phyloP scores from a whole-genome alignment of 108 stramenopile genomes.

The Conticribra weissflogii region DNA sequence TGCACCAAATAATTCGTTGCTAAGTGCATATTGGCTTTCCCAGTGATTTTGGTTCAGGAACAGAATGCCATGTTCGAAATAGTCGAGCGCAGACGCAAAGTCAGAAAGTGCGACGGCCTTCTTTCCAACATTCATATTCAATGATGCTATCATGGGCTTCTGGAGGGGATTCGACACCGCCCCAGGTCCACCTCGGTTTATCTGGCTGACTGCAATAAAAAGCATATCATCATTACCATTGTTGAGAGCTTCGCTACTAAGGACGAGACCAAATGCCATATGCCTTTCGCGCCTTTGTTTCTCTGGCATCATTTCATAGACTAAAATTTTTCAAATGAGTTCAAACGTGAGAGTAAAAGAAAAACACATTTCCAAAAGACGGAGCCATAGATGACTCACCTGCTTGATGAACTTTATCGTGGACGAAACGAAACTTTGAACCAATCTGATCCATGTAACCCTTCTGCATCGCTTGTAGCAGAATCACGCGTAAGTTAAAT shows the following conservation, averaged over 20 bases:
- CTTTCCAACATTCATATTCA: conserved; percentile 37
- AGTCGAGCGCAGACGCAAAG: conserved; percentile 6
- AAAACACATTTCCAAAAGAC: neutral
- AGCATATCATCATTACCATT: conserved; percentile 23
- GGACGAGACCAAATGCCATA: conserved; percentile 24
- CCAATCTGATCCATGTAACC: conserved; percentile 7
- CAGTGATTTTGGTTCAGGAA: conserved; percentile 27
- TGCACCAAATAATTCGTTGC: no score
- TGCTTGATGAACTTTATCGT: conserved; percentile 45
- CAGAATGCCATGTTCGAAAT: conserved; percentile 34
- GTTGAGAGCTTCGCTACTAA: conserved; percentile 8
- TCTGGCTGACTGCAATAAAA: conserved; percentile 33
- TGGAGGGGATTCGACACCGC: conserved; percentile 10
- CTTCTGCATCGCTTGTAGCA: neutral
- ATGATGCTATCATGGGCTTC: conserved; percentile 17
- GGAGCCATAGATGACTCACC: neutral
- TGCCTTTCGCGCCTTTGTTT: conserved; percentile 6
- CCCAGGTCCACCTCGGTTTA: conserved; percentile 24
- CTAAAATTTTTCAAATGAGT: neutral
- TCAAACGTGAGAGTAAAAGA: neutral
- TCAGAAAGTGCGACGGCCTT: conserved; percentile 15
- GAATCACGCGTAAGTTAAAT: conserved; percentile 3
- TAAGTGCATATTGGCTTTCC: no score
- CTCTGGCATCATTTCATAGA: conserved; percentile 22
- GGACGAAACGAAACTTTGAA: conserved; percentile 21